phyloP scores from a whole-genome alignment of 164 flowering plant genomes.

The Pachysandra terminalis region DNA sequence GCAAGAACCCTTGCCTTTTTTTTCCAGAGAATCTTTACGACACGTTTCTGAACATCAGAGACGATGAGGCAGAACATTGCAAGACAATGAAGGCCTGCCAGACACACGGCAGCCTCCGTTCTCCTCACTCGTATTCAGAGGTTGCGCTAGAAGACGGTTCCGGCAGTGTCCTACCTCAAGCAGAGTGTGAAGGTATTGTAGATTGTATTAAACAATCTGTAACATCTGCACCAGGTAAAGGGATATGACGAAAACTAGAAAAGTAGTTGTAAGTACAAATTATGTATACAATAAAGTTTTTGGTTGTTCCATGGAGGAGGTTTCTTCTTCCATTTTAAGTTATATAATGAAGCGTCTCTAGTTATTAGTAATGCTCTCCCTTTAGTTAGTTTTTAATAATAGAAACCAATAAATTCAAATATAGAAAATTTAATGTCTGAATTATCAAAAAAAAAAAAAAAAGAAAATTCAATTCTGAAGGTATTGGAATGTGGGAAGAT shows the following conservation, averaged over 20 bases:
- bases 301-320: neutral
- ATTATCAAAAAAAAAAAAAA: too few species aligned
- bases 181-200: conserved; percentile 79
- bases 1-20: neutral
- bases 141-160: conserved; percentile 41
- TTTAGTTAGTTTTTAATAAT: too few species aligned
- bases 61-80: conserved; percentile 96
- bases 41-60: conserved; percentile 82
- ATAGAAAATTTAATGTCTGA: too few species aligned
- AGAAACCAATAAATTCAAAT: too few species aligned
- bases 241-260: neutral
- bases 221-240: conserved; percentile 13
- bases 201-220: conserved; percentile 78
- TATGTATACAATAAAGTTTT: neutral
- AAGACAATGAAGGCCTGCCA: conserved; percentile 98
- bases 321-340: neutral
- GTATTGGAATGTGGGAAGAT: too few species aligned
- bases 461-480: too few species aligned
- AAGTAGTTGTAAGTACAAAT: neutral
- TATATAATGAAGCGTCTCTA: neutral
- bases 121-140: conserved; percentile 68
- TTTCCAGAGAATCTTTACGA: conserved; percentile 79
- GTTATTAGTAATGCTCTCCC: too few species aligned
- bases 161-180: conserved; percentile 34
- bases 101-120: conserved; percentile 76